Evolutionary conservation across 2,329 filamentous ascomycete species (phyloP), one percentile per base, ranked within the genome.

Genomic region (Ilyonectria robusta): DNA sequence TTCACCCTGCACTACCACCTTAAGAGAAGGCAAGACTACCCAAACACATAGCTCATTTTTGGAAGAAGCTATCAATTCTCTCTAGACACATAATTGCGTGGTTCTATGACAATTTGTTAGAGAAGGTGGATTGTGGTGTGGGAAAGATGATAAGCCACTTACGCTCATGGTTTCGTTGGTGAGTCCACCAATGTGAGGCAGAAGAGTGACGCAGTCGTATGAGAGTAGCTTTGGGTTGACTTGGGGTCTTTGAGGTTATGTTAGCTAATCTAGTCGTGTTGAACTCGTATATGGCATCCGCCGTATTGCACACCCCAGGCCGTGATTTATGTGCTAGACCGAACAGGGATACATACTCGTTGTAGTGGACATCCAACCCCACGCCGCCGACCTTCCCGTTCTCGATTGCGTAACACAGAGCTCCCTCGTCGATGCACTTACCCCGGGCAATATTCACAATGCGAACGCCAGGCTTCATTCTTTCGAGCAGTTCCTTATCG

Each of bases 391-490:
- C 44, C 2, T 31, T 42, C 3, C 29, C 59, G 7, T 7, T 23
- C 9, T 62, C 40, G 11, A 62, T 19, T 2, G 50, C 59, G 7
- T 62, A 17, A 10, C 33, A 26, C n/a, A 62, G 19, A 0, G 50
- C 50, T 15, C 48, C 26, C 8, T 62, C 59, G 17, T 62, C 59
- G 15, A 62, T 47, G 4, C 50, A 62, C 9, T 35, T 62, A 7
- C 59, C 59, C 7, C 59, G 37, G 3, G 47, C 59, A 40, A 62
- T 37, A n/a, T 62, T 55, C 2, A 62, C 31, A 13, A 62, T 23
- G 13, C 59, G 40, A n/a, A 42, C n/a, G 15, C 40, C 40, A n/a
- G 17, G 15, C 2, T 17, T 15, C 40, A 42, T 42, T n/a, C n/a
- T n/a, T 15, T 8, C 8, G 40, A 42, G n/a, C n/a, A 42, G 40